Base-by-base conservation (phyloP, 148 eudicot species). In the Diospyros kaki region DNA sequence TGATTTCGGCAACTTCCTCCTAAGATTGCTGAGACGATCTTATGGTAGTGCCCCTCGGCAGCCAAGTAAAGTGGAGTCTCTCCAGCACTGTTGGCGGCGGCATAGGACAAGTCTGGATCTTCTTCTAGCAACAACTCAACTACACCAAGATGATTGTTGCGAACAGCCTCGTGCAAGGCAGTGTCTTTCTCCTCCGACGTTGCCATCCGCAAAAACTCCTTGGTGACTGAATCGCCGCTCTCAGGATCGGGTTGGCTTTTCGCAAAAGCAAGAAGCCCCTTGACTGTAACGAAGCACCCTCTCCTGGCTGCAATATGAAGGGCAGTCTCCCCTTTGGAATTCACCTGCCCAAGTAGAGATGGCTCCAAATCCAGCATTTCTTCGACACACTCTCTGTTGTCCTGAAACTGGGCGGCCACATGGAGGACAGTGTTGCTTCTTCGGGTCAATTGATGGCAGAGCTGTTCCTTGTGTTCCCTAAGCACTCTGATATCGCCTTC, bases 51-150 rank as follows among this genome's bases (percentile, higher is more conserved):
- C 40, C 43, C 8, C 65, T 38, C 13, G 2, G 65, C 43, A 38
- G 65, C 65, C 9, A 62, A 1, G 65, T 62, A 62, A 38, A 62
- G 65, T 38, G 65, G 65, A 62, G 65, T 62, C 65, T 62, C 65
- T 3, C 40, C 42, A 6, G 43, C 10, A 12, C 8, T 62, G 39
- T 62, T 62, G 65, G 65, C 42, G 9, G 11, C 2, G 3, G 11
- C 2, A 9, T 62, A 17, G 8, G 40, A 9, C 2, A 38, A 60
- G 2, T 60, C 64, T 7, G 64, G 64, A 28, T 61, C 64, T 61
- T 61, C 64, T 61, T 61, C 9, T 0, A 40, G 38, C 44, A 62
- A 12, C 9, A 62, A 5, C 4, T 0, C 14, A 3, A 39, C 66
- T 13, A 40, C 66, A 39, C 10, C 44, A 39, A 39, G 43, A 0